Base-by-base conservation (phyloP, 2,329 filamentous ascomycete species). In the Cordyceps farinosa region DNA sequence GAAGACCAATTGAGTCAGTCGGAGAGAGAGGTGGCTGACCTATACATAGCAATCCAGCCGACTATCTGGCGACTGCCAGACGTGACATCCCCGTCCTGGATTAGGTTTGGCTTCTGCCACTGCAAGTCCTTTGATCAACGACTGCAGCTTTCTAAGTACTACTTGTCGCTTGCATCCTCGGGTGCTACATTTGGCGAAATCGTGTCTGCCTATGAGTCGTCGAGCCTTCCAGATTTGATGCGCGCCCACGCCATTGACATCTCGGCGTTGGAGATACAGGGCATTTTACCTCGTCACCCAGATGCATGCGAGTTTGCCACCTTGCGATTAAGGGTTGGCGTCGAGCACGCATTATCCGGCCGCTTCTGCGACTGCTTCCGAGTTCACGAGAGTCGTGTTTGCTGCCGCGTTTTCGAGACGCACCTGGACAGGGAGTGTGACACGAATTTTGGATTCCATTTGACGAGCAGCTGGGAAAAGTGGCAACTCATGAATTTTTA, bases 281-380 rank as follows among this genome's bases (percentile, higher is more conserved):
- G 36, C 11, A 10, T 54, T 36, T 15, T 54, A 2, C 51, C 51
- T 6, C 5, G 51, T 9, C 51, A 34, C 15, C 51, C 34, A 17
- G 9, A 38, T 5, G 8, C 36, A 1, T 54, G 34, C 34, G 51
- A 38, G 34, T 42, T 40, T 5, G 29, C 11, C 3, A 15, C 40
- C 5, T 54, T 54, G 29, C 34, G 51, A 29, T 5, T 54, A 1
- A 54, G 29, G 34, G 9, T 30, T 8, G n/a, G 22, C n/a, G 51
- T 54, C 22, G 51, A 54, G 34, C 51, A 54, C 15, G 36, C 51
- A 15, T 34, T 54, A 1, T 54, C 51, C 5, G 51, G 51, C 3
- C 34, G 51, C n/a, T 54, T 54, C 51, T 54, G 51, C 22, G 36
- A 17, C 36, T 54, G 51, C 34, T 53, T 54, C 36, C n/a, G 51